Evolutionary conservation across 2,329 filamentous ascomycete genomes (phyloP), one percentile per base, ranked within the genome.

Genomic region (Phyllosticta citriasiana): DNA sequence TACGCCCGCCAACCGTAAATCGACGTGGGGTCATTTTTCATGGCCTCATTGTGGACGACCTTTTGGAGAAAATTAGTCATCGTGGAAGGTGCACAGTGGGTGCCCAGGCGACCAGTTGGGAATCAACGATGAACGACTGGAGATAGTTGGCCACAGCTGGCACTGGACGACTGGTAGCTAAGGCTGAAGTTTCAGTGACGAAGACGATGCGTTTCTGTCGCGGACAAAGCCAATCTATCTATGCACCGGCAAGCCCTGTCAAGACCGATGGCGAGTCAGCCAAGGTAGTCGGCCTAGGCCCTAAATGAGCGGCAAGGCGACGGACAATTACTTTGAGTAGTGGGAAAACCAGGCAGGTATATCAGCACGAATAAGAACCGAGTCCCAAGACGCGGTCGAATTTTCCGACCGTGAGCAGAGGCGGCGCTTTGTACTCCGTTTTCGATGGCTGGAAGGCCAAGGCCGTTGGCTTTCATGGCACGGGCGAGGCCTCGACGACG

Each of bases 1-100:
- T 86, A 83, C 27, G 87, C 84, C 61, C 85, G 81, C 85, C 85
- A 88, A 68, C 85, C 84, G 73, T 88, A 88, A 63, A 88, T 84
- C 70, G 87, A 82, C 22, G 80, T 77, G 19, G 86, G 86, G 69
- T 89, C 86, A 40, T 76, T 73, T 68, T 81, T 84, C 82, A 89
- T 88, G 53, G 87, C 83, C 71, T 89, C 85, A 77, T 89, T 89
- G 73, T 82, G 82, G 66, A 88, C 80, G 68, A 87, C 77, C 66
- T 74, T 75, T 66, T 77, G 78, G 61, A 87, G 78, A 65, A 85
- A 57, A 7, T 30, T 35, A 19, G 53, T 40, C 59, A 61, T 61
- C 47, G 30, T 57, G 14, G 16, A 7, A 47, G n/a, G 14, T 5
- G 33, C 3, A 40, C 33, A 47, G 6, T 19, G 6, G 6, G 40